Evolutionary conservation across 164 flowering plant species (phyloP).

Genomic region (Dillenia suffruticosa): DNA sequence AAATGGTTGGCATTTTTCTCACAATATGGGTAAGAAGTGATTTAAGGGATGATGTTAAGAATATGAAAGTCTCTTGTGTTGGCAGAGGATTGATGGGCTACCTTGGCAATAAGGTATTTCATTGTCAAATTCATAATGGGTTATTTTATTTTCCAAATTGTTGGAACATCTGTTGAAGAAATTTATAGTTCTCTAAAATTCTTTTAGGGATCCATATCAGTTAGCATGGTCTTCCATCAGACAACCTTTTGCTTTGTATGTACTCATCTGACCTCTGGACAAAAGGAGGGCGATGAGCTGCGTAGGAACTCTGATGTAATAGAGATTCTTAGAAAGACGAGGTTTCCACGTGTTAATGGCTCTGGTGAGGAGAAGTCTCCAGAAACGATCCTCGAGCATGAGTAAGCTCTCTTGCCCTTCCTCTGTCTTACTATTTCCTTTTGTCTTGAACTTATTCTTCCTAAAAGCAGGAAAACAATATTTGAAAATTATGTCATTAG

Average conservation of each 20-base stretch:
- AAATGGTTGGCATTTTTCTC: constrained; percentile 54
- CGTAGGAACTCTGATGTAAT: constrained; percentile 43
- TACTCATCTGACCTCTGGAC: constrained; percentile 38
- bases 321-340: constrained; percentile 41
- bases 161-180: neutral
- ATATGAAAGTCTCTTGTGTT: constrained; percentile 49
- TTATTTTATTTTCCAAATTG: neutral
- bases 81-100: constrained; percentile 60
- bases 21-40: constrained; percentile 47
- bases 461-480: no score
- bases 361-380: constrained; percentile 30
- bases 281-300: constrained; percentile 43
- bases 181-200: neutral
- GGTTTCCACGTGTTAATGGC: constrained; percentile 35
- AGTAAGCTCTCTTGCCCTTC: constrained; percentile 18
- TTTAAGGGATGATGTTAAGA: constrained; percentile 30
- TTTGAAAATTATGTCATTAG: no score
- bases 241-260: constrained; percentile 43
- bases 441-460: no score
- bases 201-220: constrained; percentile 30
- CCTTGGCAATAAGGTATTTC: constrained; percentile 48
- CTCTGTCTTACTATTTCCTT: no score
- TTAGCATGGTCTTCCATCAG: constrained; percentile 34
- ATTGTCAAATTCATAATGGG: constrained; percentile 4
- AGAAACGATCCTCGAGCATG: constrained; percentile 39